These are phyloP conservation scores for Baorangia bicolor DNA, from an alignment of 768 basidiomycete genomes.

Conservation along the genomic window DNA sequence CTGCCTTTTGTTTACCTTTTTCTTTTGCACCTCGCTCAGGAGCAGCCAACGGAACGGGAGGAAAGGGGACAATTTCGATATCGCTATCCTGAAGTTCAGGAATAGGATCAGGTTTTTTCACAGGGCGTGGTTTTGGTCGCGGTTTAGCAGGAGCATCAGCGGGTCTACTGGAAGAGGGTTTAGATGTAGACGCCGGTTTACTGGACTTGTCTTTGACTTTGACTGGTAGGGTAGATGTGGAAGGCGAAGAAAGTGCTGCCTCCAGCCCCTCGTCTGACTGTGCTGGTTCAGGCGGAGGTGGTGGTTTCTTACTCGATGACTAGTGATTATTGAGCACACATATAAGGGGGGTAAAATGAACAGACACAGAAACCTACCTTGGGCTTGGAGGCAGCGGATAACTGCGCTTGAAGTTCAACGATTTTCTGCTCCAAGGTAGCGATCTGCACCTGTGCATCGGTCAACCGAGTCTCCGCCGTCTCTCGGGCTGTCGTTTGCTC, in stretches of 20 bases:
- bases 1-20: constrained; percentile 42
- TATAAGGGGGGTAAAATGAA: background rate
- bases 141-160: constrained; percentile 20
- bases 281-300: constrained; percentile 3
- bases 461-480: constrained; percentile 34
- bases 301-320: constrained; percentile 12
- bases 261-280: constrained; percentile 28
- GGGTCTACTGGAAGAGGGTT: constrained; percentile 18
- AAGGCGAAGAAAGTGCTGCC: constrained; percentile 10
- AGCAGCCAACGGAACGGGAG: constrained; percentile 13
- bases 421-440: constrained; percentile 38
- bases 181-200: constrained; percentile 14
- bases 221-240: constrained; percentile 9
- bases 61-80: constrained; percentile 26
- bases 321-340: background rate
- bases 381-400: constrained; percentile 39
- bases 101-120: constrained; percentile 17
- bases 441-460: constrained; percentile 31
- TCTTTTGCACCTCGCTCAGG: constrained; percentile 27
- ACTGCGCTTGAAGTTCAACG: constrained; percentile 43
- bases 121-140: constrained; percentile 23
- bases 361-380: constrained; percentile 8
- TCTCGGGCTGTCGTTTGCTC: constrained; percentile 38
- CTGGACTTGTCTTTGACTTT: constrained; percentile 19
- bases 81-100: constrained; percentile 30